A percentile compares a stretch with the other conserved stretches of the same genome.
Conservation (phyloP, 441 rosid species). For the Erysimum cheiri region DNA sequence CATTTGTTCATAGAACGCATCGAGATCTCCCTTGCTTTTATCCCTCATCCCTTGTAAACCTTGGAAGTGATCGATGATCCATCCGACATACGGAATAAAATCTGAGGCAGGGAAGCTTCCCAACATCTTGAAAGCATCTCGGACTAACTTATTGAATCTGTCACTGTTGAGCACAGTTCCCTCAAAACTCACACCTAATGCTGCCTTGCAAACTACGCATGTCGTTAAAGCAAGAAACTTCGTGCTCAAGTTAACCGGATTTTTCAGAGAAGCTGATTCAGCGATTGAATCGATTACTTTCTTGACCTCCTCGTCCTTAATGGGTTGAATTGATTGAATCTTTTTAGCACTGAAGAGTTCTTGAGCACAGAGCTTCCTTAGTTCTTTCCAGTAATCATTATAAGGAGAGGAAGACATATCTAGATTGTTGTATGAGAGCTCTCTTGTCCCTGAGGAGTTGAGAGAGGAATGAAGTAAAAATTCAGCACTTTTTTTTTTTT, state of each 20-base stretch:
- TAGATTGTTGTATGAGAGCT: slow-evolving; percentile 50
- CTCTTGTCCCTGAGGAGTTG: slow-evolving; percentile 27
- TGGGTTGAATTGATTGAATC: slow-evolving; percentile 48
- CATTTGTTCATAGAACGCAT: slow-evolving; percentile 48
- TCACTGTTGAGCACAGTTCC: slow-evolving; percentile 43
- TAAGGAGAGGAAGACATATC: slow-evolving; percentile 57
- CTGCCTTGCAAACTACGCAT: slow-evolving; percentile 43
- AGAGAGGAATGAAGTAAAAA: neutral
- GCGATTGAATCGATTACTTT: slow-evolving; percentile 44
- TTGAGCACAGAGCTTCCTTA: slow-evolving; percentile 46
- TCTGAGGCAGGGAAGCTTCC: slow-evolving; percentile 54
- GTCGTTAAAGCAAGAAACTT: slow-evolving; percentile 46
- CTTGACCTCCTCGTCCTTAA: slow-evolving; percentile 54
- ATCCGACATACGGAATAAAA: slow-evolving; percentile 51
- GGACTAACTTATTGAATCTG: slow-evolving; percentile 45
- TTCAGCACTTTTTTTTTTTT: neutral
- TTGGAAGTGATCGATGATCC: slow-evolving; percentile 53
- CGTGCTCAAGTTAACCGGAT: slow-evolving; percentile 48
- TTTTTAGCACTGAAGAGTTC: slow-evolving; percentile 55
- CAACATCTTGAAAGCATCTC: slow-evolving; percentile 38
- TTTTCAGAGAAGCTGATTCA: slow-evolving; percentile 35
- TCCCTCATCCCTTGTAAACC: slow-evolving; percentile 47
- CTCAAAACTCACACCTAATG: slow-evolving; percentile 50
- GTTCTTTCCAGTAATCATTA: slow-evolving; percentile 55
- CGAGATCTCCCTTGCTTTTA: slow-evolving; percentile 45